phyloP scores from a whole-genome alignment of 352 stramenopile genomes.

The Pythium rishiriense region DNA sequence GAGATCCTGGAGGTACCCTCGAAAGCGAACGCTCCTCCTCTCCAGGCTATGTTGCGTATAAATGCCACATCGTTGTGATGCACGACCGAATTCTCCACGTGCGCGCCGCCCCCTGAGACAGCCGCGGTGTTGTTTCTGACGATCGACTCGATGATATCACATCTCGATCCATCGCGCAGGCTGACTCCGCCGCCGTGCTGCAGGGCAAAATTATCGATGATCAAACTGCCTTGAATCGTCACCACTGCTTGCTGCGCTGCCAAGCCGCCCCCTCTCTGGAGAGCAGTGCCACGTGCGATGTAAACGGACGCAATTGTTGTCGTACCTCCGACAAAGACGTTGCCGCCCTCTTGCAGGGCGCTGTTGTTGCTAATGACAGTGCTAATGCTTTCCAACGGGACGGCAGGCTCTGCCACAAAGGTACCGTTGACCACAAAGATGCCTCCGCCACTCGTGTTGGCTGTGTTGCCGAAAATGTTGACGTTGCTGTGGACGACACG shows the following conservation, averaged over 20 bases:
- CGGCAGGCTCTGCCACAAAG: not conserved
- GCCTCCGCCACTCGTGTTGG: slow-evolving; percentile 34
- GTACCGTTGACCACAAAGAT: slow-evolving; percentile 27
- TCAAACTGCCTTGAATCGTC: slow-evolving; percentile 1
- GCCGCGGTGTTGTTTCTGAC: slow-evolving; percentile 16
- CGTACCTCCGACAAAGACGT: slow-evolving; percentile 11
- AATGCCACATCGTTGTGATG: not conserved
- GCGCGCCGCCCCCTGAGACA: slow-evolving; percentile 4
- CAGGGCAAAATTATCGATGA: not conserved
- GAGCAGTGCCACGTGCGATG: not conserved
- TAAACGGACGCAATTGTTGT: not conserved
- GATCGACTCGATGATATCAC: not conserved
- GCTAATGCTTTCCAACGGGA: not conserved
- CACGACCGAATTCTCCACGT: slow-evolving; percentile 8
- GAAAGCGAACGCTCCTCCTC: slow-evolving; percentile 10
- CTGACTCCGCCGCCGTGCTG: slow-evolving; percentile 13
- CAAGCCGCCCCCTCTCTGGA: slow-evolving; percentile 3
- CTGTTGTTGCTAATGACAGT: slow-evolving; percentile 4
- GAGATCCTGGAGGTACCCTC: not conserved
- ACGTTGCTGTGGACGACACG: slow-evolving; percentile 31
- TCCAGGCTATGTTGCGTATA: not conserved
- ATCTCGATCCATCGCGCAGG: not conserved
- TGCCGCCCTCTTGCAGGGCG: slow-evolving; percentile 12
- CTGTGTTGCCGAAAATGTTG: slow-evolving; percentile 29
- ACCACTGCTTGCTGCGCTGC: slow-evolving; percentile 1